Conservation (phyloP, 2,329 filamentous ascomycete species). For the Cercospora citrullina region DNA sequence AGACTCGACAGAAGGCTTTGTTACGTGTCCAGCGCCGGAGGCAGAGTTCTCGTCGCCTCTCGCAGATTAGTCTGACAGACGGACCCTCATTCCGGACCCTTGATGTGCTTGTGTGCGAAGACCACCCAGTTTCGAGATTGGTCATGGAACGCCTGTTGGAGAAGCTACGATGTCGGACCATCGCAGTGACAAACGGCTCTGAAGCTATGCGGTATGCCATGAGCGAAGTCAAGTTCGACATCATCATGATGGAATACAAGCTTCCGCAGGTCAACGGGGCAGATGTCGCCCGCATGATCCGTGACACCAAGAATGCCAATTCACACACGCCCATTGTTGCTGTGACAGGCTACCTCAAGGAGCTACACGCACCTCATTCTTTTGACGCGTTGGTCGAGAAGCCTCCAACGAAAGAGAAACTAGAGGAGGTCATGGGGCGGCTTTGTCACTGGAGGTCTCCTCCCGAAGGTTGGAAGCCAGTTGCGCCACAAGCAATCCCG, state of each 20-base stretch:
- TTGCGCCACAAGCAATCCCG: constrained; percentile 51
- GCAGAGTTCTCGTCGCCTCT: constrained; percentile 93
- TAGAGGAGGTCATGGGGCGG: constrained; percentile 82
- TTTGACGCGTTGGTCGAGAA: constrained; percentile 97
- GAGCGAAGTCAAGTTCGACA: constrained; percentile 97
- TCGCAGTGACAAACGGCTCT: constrained; percentile 83
- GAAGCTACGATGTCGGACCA: constrained; percentile 90
- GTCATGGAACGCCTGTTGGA: constrained; percentile 99
- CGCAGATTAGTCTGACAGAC: constrained; percentile 82
- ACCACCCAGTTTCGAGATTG: constrained; percentile 92
- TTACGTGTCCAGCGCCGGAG: constrained; percentile 88
- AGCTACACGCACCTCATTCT: constrained; percentile 89
- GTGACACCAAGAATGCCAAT: constrained; percentile 94
- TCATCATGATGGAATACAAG: constrained; percentile 97
- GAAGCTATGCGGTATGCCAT: constrained; percentile 92
- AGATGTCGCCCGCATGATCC: constrained; percentile 95
- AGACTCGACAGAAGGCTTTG: constrained; percentile 84
- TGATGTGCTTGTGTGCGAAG: constrained; percentile 94
- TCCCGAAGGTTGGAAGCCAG: constrained; percentile 57
- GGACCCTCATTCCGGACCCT: constrained; percentile 85
- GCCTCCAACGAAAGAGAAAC: constrained; percentile 86
- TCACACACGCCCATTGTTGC: constrained; percentile 92
- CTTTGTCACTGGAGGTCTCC: constrained; percentile 94
- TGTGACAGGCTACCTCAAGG: constrained; percentile 97
- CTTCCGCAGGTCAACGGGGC: constrained; percentile 92